Percentiles rank a stretch among this genome's conserved stretches.
phyloP scores from a whole-genome alignment of 208 protist genomes.

The Trypanosoma boissoni region DNA sequence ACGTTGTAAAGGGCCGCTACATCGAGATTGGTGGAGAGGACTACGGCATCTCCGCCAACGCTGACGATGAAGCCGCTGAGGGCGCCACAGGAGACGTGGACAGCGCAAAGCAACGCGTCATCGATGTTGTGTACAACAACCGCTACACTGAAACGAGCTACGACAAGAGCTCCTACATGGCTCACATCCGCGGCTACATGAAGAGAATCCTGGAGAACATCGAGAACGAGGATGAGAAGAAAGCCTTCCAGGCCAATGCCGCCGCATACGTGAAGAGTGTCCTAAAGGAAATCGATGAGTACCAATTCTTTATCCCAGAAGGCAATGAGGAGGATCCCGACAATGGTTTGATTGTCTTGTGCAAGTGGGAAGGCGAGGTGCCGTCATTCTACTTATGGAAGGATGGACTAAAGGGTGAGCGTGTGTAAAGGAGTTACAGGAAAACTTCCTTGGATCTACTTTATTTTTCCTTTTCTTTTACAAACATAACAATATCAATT shows the following conservation, averaged over 20 bases:
- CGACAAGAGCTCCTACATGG: slow-evolving; percentile 92
- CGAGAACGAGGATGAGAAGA: slow-evolving; percentile 75
- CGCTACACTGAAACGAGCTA: slow-evolving; percentile 90
- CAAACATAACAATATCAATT: too few relatives aligned
- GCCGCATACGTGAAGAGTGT: slow-evolving; percentile 90
- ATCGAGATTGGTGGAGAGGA: slow-evolving; percentile 89
- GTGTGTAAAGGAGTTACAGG: slow-evolving; percentile 42
- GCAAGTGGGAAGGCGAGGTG: slow-evolving; percentile 85
- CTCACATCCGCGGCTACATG: slow-evolving; percentile 92
- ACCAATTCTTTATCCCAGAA: slow-evolving; percentile 92
- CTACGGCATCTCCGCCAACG: slow-evolving; percentile 89
- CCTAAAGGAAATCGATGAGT: slow-evolving; percentile 90
- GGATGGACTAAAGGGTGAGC: slow-evolving; percentile 83
- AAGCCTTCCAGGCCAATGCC: slow-evolving; percentile 87
- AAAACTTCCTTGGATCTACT: background rate
- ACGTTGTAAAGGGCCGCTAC: slow-evolving; percentile 79
- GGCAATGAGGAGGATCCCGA: slow-evolving; percentile 90
- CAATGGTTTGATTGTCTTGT: slow-evolving; percentile 88
- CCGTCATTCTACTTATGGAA: slow-evolving; percentile 91
- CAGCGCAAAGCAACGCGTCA: slow-evolving; percentile 72
- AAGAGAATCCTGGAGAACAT: slow-evolving; percentile 86
- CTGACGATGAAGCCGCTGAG: slow-evolving; percentile 86
- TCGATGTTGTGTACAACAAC: slow-evolving; percentile 90
- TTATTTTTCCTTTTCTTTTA: background rate
- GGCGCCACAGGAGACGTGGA: slow-evolving; percentile 80